phyloP scores from a whole-genome alignment of 23 red algal species.

The Gracilaria gracilis region DNA sequence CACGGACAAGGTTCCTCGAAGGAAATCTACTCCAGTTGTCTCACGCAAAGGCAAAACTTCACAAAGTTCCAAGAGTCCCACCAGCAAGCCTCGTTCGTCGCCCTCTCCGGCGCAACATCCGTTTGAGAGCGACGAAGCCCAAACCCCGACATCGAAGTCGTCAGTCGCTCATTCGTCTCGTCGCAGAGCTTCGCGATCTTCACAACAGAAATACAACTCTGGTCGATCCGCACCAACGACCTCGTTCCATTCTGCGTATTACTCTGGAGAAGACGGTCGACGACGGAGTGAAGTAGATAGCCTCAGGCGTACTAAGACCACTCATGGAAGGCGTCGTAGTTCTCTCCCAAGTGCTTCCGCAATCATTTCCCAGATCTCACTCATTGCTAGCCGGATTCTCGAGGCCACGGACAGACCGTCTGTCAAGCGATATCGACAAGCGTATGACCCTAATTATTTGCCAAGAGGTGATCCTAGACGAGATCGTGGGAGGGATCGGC shows the following conservation, averaged over 20 bases:
- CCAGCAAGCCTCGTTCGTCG: conserved; percentile 34
- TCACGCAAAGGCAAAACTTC: background rate
- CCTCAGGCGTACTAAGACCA: background rate
- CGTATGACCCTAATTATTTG: conserved; percentile 24
- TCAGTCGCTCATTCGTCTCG: conserved; percentile 14
- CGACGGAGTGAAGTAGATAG: conserved; percentile 9
- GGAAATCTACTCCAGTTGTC: background rate
- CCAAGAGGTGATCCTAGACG: conserved; percentile 29
- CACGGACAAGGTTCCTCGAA: background rate
- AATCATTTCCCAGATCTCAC: conserved; percentile 23
- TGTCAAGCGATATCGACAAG: conserved; percentile 39
- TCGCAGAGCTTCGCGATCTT: conserved; percentile 18
- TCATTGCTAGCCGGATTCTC: conserved; percentile 29
- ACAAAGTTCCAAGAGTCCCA: conserved; percentile 11
- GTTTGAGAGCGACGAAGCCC: conserved; percentile 14
- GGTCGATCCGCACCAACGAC: conserved; percentile 7
- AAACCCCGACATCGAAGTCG: background rate
- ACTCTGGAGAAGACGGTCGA: conserved; percentile 34
- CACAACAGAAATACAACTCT: background rate
- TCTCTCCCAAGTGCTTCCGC: conserved; percentile 23
- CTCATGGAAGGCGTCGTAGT: background rate
- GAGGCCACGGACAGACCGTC: conserved; percentile 51
- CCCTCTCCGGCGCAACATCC: conserved; percentile 25
- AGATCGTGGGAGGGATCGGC: background rate
- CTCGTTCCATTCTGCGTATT: conserved; percentile 6